These are phyloP conservation scores for Phialophora chinensis DNA, from an alignment of 2,329 filamentous ascomycete species.

Conservation along the genomic window DNA sequence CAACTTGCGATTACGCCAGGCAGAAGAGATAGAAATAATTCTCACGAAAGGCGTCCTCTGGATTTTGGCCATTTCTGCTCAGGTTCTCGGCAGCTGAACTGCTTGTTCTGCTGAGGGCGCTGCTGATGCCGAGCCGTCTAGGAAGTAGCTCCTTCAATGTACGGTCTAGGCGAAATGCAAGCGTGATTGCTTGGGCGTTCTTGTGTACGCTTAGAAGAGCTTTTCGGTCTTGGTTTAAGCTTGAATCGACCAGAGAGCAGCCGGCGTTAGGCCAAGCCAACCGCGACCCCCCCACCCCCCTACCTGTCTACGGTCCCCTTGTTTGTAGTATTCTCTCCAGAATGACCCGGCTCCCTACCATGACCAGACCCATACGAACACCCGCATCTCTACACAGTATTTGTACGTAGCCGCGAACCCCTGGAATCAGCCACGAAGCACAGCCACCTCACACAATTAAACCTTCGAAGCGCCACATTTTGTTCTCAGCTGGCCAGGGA, in stretches of 20 bases:
- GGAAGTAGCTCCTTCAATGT: neutral
- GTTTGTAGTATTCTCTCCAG: neutral
- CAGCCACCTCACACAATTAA: neutral
- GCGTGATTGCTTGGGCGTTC: constrained; percentile 20
- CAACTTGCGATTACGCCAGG: neutral
- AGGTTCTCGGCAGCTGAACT: neutral
- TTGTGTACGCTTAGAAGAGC: constrained; percentile 19
- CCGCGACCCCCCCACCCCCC: too few species aligned
- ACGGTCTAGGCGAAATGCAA: constrained; percentile 9
- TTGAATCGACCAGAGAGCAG: constrained; percentile 9
- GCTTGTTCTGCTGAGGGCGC: neutral
- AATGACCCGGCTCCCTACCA: neutral
- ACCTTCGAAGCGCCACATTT: neutral
- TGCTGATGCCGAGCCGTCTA: neutral
- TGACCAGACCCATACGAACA: too few species aligned
- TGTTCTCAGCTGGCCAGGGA: neutral
- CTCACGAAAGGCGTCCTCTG: neutral
- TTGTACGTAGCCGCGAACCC: neutral
- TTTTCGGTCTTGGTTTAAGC: constrained; percentile 12
- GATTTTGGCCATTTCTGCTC: neutral
- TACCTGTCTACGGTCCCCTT: too few species aligned
- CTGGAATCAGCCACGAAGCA: constrained; percentile 10
- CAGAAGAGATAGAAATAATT: neutral
- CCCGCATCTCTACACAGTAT: neutral
- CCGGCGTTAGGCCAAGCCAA: neutral